Percentiles rank a stretch among this genome's conserved stretches.
Evolutionary conservation across 306 rosid genomes (phyloP).

Genomic region (Cucurbita moschata): DNA sequence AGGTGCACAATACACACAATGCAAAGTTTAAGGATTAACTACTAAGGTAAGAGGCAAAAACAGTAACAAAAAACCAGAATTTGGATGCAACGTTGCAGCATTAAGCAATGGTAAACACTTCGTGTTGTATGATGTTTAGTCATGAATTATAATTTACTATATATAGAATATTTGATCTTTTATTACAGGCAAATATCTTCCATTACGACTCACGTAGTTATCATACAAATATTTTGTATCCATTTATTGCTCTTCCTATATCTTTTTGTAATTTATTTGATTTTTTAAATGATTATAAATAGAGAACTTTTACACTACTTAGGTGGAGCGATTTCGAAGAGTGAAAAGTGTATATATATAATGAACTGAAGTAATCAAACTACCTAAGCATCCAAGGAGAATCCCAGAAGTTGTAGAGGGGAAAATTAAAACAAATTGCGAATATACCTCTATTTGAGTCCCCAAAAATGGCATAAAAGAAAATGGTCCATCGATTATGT

Average conservation of each 20-base stretch:
- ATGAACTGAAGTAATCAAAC: not conserved
- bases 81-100: not conserved
- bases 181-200: too few relatives aligned
- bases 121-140: too few relatives aligned
- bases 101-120: not conserved
- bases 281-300: too few relatives aligned
- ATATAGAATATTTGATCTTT: too few relatives aligned
- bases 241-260: too few relatives aligned
- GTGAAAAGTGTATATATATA: not conserved
- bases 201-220: too few relatives aligned
- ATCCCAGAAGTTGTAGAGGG: not conserved
- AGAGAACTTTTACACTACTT: too few relatives aligned
- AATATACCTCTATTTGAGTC: conserved; percentile 39
- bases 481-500: conserved; percentile 54
- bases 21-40: not conserved
- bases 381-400: not conserved
- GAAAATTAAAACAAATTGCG: not conserved
- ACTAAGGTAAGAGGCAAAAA: not conserved
- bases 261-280: not conserved
- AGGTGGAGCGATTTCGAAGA: not conserved
- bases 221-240: too few relatives aligned
- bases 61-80: not conserved
- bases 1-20: not conserved
- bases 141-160: too few relatives aligned
- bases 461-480: conserved; percentile 39